Percentiles rank a stretch among this genome's conserved stretches.
Evolutionary conservation across 306 rosid species (phyloP).

Genomic region (Trichosanthes truncata): DNA sequence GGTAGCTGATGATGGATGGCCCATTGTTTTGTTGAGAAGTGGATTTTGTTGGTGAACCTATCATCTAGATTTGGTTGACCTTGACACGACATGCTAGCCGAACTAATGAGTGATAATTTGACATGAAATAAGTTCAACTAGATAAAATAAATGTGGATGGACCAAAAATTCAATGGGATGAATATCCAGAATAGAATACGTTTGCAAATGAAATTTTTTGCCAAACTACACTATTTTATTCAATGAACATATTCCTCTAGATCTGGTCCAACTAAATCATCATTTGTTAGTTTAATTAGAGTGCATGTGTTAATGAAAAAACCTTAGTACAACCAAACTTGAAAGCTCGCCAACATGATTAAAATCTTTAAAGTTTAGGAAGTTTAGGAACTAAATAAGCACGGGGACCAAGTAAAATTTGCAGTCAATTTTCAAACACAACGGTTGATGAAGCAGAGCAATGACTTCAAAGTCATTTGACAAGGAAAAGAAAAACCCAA

Average conservation of each 20-base stretch:
- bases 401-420: too few species aligned
- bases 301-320: background rate
- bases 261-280: background rate
- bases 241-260: too few species aligned
- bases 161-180: background rate
- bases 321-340: background rate
- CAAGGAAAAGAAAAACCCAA: too few species aligned
- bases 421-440: too few species aligned
- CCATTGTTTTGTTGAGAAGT: background rate
- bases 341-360: background rate
- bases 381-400: background rate
- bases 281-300: too few species aligned
- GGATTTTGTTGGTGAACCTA: background rate
- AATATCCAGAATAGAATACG: background rate
- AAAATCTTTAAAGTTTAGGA: too few species aligned
- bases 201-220: too few species aligned
- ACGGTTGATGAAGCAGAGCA: background rate
- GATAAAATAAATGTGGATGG: background rate
- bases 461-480: background rate
- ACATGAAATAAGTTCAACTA: background rate
- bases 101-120: background rate
- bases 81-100: too few species aligned
- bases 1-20: background rate
- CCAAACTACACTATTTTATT: too few species aligned
- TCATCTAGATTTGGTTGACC: background rate